Evolutionary conservation across 2,329 filamentous ascomycete species (phyloP), one percentile per base, ranked within the genome.

Genomic region (Colletotrichum sp.): DNA sequence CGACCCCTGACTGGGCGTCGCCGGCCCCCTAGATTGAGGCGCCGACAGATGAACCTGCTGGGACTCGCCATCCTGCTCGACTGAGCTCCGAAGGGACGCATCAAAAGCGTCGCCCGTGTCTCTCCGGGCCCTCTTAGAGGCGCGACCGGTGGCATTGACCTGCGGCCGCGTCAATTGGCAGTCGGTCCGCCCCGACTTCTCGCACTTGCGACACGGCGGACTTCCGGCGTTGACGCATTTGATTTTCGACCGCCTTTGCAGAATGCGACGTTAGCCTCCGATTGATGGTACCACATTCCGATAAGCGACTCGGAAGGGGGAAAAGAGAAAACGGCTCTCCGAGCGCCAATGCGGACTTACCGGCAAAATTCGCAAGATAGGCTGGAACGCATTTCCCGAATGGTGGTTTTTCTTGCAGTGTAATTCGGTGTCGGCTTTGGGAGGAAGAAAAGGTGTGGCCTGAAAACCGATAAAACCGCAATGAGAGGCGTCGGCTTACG

Each of bases 351-450:
- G 52, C 18, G 9, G 30, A 77, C 80, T 77, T 76, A 83, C 83
- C 83, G 78, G 68, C 83, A 84, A 39, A 78, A 77, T 39, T 84
- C 83, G 76, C 83, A 84, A 4, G 83, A 84, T 24, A 84, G 48
- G 73, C 83, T 84, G 26, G 83, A 83, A 1, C 83, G 77, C 83
- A 84, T 84, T 32, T 63, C 26, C 71, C 34, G 48, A 52, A 48
- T 48, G 44, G 44, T 30, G 12, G 52, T 59, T 44, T 15, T 48
- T 48, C n/a, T 22, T 22, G 44, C 44, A 48, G 44, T 48, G 26
- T 63, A 12, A 44, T 34, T 9, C 28, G 48, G 8, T 22, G 22
- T 72, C 75, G 75, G 68, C 60, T 75, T 44, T 72, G 64, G 36
- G 7, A 39, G 22, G 12, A 3, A 48, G 8, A 48, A 32, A 72